A percentile compares a stretch with the other conserved stretches of the same genome.
Evolutionary conservation across 345 rosid species (phyloP).

Genomic region (Populus alba): DNA sequence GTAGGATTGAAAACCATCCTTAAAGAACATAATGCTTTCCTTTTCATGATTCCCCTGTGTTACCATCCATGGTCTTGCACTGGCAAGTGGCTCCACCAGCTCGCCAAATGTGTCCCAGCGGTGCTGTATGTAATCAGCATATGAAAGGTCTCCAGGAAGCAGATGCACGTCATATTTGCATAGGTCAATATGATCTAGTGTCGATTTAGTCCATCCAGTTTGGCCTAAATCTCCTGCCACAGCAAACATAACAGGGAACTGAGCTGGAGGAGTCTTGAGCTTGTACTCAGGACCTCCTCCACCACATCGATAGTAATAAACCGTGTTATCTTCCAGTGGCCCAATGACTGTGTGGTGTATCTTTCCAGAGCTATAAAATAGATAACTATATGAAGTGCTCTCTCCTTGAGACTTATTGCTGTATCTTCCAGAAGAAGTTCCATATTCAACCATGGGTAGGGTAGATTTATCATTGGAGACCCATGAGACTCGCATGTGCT

Average conservation of each 20-base stretch:
- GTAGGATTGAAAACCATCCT: slow-evolving; percentile 67
- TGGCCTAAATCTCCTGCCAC: slow-evolving; percentile 97
- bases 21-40: slow-evolving; percentile 64
- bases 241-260: slow-evolving; percentile 76
- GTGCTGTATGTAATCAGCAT: slow-evolving; percentile 82
- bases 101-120: slow-evolving; percentile 92
- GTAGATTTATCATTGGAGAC: slow-evolving; percentile 56
- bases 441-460: slow-evolving; percentile 74
- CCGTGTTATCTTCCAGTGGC: slow-evolving; percentile 59
- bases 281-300: slow-evolving; percentile 82
- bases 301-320: slow-evolving; percentile 79
- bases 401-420: slow-evolving; percentile 52
- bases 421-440: slow-evolving; percentile 70
- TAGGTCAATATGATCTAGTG: slow-evolving; percentile 70
- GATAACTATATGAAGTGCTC: slow-evolving; percentile 69
- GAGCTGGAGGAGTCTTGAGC: slow-evolving; percentile 77
- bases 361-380: slow-evolving; percentile 80
- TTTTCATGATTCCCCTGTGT: slow-evolving; percentile 91
- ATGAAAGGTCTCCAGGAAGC: slow-evolving; percentile 96
- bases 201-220: slow-evolving; percentile 94
- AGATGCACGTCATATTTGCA: slow-evolving; percentile 77
- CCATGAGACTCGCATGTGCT: slow-evolving; percentile 81
- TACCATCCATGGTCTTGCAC: slow-evolving; percentile 98
- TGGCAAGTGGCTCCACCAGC: slow-evolving; percentile 87
- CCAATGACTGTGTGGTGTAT: slow-evolving; percentile 88